These are phyloP conservation scores for Aspergillus sclerotioniger DNA, from an alignment of 495 filamentous ascomycete genomes.

Conservation along the genomic window DNA sequence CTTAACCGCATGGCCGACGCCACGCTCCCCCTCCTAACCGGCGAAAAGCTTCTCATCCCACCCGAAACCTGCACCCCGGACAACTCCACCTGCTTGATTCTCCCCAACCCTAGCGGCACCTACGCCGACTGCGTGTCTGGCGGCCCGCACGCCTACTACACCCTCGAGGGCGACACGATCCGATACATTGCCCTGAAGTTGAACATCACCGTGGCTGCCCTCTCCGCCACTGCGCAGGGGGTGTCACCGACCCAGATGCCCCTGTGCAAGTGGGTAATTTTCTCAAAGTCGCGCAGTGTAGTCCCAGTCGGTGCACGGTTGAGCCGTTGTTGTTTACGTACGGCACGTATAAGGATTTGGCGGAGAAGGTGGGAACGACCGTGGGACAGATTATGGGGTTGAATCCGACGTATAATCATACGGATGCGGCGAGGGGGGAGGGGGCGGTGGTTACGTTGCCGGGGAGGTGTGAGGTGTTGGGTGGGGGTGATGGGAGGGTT, in stretches of 20 bases:
- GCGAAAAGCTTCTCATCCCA: conserved; percentile 14
- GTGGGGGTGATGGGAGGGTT: neutral
- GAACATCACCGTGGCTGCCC: conserved; percentile 15
- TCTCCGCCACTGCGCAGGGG: neutral
- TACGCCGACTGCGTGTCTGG: conserved; percentile 11
- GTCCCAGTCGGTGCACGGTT: conserved; percentile 16
- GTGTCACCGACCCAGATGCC: neutral
- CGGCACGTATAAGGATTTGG: conserved; percentile 25
- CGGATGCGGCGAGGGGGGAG: neutral
- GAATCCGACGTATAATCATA: conserved; percentile 21
- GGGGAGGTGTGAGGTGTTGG: neutral
- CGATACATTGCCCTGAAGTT: conserved; percentile 17
- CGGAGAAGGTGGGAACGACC: conserved; percentile 15
- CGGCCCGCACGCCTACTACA: conserved; percentile 19
- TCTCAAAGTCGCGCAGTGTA: conserved; percentile 22
- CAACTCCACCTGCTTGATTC: neutral
- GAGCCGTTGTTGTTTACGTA: conserved; percentile 15
- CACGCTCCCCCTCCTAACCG: conserved; percentile 8
- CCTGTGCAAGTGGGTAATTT: conserved; percentile 1
- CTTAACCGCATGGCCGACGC: conserved; percentile 18
- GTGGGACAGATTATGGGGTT: conserved; percentile 22
- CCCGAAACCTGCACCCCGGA: conserved; percentile 10
- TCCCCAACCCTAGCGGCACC: conserved; percentile 2
- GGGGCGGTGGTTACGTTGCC: conserved; percentile 15
- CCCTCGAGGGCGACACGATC: conserved; percentile 17